Evolutionary conservation across 1,284 basidiomycete species (phyloP), one percentile per base, ranked within the genome.

Genomic region (Trichosporon inkin): DNA sequence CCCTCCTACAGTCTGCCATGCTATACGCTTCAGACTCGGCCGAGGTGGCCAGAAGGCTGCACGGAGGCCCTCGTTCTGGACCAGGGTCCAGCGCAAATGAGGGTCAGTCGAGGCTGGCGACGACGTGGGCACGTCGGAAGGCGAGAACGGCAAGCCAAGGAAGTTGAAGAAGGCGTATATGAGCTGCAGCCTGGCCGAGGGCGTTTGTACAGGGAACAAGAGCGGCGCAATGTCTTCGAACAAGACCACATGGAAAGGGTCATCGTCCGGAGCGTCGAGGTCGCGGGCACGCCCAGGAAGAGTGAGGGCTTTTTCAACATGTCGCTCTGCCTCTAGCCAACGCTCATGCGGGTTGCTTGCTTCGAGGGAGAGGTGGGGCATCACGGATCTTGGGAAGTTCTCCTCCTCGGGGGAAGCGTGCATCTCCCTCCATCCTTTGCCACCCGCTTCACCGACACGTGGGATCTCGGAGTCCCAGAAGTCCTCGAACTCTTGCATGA

Each of bases 181-280:
- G 66, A 93, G 86, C 35, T 84, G 82, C 20, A 84, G 72, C 69
- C 85, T 85, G 0, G 85, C 84, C 38, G 78, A 77, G 3, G 75
- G 67, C 3, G 83, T 81, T 10, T 79, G 79, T 34, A 94, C 69
- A 34, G 83, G 71, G 57, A 90, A 78, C 19, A 97, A 81, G 52
- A 92, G 80, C 2, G 85, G 77, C 11, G 83, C 83, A 60, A 96
- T 82, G 71, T 97, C 93, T 49, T 84, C 81, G 74, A 93, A 91
- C 14, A 97, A 79, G 20, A 95, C 82, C 2, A 84, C 84, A 1
- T 86, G 81, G 73, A 88, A 93, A 0, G 92, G 91, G 28, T 82
- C 80, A 28, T 85, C 82, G 11, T 82, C 80, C 6, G 80, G 81
- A 6, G 83, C 81, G 53, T 75, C 69, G 7, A 72, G 63, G 60